Evolutionary conservation across 176 grass and related monocot species (phyloP).

Genomic region (Alloteropsis semialata): DNA sequence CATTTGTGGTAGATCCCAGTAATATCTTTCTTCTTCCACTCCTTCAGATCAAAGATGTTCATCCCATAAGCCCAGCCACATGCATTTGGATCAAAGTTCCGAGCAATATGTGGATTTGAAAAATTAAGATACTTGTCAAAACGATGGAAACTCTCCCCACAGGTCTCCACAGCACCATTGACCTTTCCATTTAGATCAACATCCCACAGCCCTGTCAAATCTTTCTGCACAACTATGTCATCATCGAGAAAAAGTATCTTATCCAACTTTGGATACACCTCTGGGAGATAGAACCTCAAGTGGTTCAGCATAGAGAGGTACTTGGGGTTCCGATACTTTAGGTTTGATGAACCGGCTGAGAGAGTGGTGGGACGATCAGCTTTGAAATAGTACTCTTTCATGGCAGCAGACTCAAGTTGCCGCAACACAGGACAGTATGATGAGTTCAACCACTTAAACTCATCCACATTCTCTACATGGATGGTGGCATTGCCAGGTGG

Average conservation of each 20-base stretch:
- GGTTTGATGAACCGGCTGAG: slow-evolving; percentile 78
- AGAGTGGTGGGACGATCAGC: slow-evolving; percentile 84
- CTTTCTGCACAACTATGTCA: slow-evolving; percentile 99
- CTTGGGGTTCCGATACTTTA: slow-evolving; percentile 97
- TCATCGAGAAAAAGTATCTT: slow-evolving; percentile 99
- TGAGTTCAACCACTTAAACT: slow-evolving; percentile 98
- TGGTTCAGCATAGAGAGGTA: slow-evolving; percentile 99
- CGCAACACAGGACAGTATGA: slow-evolving; percentile 93
- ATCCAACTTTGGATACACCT: slow-evolving; percentile 95
- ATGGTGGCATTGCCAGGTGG: slow-evolving; percentile 92
- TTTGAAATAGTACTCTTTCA: slow-evolving; percentile 99
- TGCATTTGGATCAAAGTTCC: slow-evolving; percentile 92
- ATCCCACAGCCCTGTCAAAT: slow-evolving; percentile 96
- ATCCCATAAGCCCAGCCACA: slow-evolving; percentile 99
- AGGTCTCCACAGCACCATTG: slow-evolving; percentile 94
- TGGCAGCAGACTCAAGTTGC: slow-evolving; percentile 88
- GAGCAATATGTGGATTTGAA: slow-evolving; percentile 96
- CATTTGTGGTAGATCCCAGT: slow-evolving; percentile 99
- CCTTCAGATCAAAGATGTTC: slow-evolving; percentile 94
- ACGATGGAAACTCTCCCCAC: slow-evolving; percentile 93
- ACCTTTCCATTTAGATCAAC: slow-evolving; percentile 96
- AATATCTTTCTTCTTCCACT: slow-evolving; percentile 98
- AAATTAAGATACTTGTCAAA: slow-evolving; percentile 99
- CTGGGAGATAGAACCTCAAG: slow-evolving; percentile 93
- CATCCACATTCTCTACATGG: slow-evolving; percentile 97